A percentile compares a stretch with the other conserved stretches of the same genome.
Conservation (phyloP, 2,329 filamentous ascomycete genomes). For the Pseudovirgaria hyperparasitica region DNA sequence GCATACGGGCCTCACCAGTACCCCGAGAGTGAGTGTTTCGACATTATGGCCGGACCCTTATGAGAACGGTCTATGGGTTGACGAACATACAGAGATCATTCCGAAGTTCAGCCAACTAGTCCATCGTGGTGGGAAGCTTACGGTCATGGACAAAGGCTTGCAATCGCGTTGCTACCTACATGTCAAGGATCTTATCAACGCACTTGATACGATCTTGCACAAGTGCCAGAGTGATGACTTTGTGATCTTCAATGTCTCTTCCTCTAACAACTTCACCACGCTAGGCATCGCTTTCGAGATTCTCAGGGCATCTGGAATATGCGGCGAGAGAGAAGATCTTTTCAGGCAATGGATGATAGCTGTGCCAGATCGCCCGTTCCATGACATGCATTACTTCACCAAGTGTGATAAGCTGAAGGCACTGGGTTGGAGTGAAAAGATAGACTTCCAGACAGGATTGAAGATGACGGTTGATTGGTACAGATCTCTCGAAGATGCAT, state of each 20-base stretch:
- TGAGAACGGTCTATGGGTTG: too few relatives aligned
- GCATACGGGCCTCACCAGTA: neutral
- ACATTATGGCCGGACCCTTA: too few relatives aligned
- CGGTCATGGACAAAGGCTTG: neutral
- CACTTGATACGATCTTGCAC: neutral
- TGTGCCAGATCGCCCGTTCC: neutral
- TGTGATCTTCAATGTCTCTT: neutral
- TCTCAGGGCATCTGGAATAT: neutral
- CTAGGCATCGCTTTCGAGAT: too few relatives aligned
- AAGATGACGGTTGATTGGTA: neutral
- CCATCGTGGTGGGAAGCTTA: neutral
- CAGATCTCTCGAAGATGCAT: neutral
- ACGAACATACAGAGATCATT: too few relatives aligned
- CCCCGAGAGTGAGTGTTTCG: constrained; percentile 1
- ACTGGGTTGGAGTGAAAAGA: neutral
- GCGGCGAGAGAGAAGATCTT: neutral
- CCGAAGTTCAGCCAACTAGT: neutral
- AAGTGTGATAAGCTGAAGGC: neutral
- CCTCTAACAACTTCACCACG: neutral
- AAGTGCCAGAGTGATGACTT: neutral
- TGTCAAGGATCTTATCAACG: neutral
- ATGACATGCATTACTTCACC: neutral
- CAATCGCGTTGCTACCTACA: neutral
- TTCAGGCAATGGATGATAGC: neutral
- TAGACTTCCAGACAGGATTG: neutral